Conservation (phyloP, 345 rosid species). For the Zanthoxylum bungeanum region DNA sequence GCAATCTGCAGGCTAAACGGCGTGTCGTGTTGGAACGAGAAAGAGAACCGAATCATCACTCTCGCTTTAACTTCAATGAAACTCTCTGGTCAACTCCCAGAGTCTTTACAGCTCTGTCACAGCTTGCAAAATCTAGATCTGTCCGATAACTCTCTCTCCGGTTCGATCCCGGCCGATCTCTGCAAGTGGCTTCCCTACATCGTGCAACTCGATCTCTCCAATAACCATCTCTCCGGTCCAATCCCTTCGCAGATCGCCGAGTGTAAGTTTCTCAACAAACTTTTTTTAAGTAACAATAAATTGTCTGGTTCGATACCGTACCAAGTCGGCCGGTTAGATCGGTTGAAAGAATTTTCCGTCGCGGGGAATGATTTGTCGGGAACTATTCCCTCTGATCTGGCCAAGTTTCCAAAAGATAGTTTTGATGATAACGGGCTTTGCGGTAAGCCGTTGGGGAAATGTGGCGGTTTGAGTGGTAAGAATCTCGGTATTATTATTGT, state of each 20-base stretch:
- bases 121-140: slow-evolving; percentile 49
- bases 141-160: slow-evolving; percentile 43
- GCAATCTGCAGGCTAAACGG: slow-evolving; percentile 48
- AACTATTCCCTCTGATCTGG: slow-evolving; percentile 42
- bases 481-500: slow-evolving; percentile 37
- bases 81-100: slow-evolving; percentile 52
- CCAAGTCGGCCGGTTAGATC: slow-evolving; percentile 35
- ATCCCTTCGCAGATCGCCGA: slow-evolving; percentile 45
- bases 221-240: slow-evolving; percentile 41
- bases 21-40: slow-evolving; percentile 55
- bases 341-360: slow-evolving; percentile 44
- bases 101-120: slow-evolving; percentile 49
- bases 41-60: slow-evolving; percentile 48
- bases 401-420: slow-evolving; percentile 24
- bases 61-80: slow-evolving; percentile 33
- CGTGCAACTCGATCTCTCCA: slow-evolving; percentile 49
- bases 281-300: slow-evolving; percentile 34
- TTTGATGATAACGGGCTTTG: slow-evolving; percentile 42
- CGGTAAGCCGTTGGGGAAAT: slow-evolving; percentile 45
- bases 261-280: slow-evolving; percentile 46
- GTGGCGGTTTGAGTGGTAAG: slow-evolving; percentile 42
- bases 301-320: slow-evolving; percentile 55
- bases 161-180: slow-evolving; percentile 46
- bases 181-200: slow-evolving; percentile 56
- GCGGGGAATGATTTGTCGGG: slow-evolving; percentile 49